These are phyloP conservation scores for Salix udensis DNA, from an alignment of 345 rosid genomes.

Conservation along the genomic window DNA sequence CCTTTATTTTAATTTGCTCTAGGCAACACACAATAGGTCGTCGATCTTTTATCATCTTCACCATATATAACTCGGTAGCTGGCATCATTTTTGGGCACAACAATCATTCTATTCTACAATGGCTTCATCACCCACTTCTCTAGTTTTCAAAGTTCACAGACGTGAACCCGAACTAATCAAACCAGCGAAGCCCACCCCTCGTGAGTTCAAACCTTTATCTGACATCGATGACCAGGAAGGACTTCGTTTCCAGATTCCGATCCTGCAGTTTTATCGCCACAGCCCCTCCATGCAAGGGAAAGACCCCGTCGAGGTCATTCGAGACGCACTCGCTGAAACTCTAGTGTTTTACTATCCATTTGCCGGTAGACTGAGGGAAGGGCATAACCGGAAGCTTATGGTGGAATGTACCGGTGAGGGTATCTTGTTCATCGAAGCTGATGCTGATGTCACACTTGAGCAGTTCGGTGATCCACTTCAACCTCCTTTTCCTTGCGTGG, in stretches of 20 bases:
- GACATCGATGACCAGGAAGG: conserved; percentile 25
- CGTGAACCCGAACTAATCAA: conserved; percentile 3
- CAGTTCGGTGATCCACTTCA: conserved; percentile 18
- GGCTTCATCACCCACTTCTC: conserved; percentile 7
- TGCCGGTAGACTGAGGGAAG: conserved; percentile 23
- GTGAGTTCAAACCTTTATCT: conserved; percentile 18
- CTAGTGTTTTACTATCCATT: conserved; percentile 18
- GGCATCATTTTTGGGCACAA: not conserved
- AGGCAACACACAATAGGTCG: no score
- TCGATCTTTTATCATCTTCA: no score
- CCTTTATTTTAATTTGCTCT: no score
- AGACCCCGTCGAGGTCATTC: conserved; percentile 4
- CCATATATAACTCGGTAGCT: no score
- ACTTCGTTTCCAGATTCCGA: conserved; percentile 13
- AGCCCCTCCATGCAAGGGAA: conserved; percentile 4
- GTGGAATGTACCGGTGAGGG: conserved; percentile 27
- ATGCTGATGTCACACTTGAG: conserved; percentile 14
- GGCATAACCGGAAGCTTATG: conserved; percentile 6
- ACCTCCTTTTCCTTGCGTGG: conserved; percentile 22
- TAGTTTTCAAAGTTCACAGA: conserved; percentile 11
- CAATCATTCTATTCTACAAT: not conserved
- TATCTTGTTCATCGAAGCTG: conserved; percentile 16
- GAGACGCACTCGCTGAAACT: conserved; percentile 13
- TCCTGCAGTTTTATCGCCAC: not conserved
- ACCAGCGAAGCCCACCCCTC: conserved; percentile 17